Percentiles rank a stretch among this genome's conserved stretches.
These are phyloP conservation scores for Paecilomyces niveus DNA, from an alignment of 2,329 filamentous ascomycete species.

Conservation along the genomic window DNA sequence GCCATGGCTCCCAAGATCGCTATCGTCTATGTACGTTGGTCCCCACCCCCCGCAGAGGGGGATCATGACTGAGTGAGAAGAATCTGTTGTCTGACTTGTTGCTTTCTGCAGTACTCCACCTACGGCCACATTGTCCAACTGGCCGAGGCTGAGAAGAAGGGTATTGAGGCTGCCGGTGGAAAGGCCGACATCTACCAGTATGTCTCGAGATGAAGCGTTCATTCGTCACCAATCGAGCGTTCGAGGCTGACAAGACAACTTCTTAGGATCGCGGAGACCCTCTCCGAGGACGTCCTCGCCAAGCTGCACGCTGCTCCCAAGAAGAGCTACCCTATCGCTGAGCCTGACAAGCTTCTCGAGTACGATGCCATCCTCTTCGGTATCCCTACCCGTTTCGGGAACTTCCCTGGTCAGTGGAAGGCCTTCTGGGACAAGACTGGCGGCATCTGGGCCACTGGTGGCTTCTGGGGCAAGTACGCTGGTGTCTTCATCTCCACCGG, in stretches of 20 bases:
- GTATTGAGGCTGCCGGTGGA: constrained; percentile 82
- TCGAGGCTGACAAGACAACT: constrained; percentile 6
- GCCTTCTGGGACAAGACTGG: constrained; percentile 78
- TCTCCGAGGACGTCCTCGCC: constrained; percentile 68
- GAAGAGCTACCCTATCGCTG: constrained; percentile 57
- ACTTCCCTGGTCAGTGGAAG: constrained; percentile 97
- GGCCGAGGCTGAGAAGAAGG: constrained; percentile 83
- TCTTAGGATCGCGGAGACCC: constrained; percentile 71
- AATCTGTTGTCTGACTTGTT: background rate
- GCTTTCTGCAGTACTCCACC: constrained; percentile 70
- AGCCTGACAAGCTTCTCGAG: constrained; percentile 54
- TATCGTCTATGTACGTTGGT: constrained; percentile 70
- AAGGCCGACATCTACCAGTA: constrained; percentile 75
- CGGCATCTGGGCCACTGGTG: constrained; percentile 70
- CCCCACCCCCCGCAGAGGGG: constrained; percentile 12
- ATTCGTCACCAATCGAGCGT: background rate
- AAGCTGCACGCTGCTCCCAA: constrained; percentile 92
- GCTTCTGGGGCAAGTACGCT: constrained; percentile 79
- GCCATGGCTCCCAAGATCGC: constrained; percentile 86
- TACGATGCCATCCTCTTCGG: constrained; percentile 92
- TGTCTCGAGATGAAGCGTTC: constrained; percentile 15
- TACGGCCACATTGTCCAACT: constrained; percentile 83
- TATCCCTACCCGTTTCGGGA: constrained; percentile 92
- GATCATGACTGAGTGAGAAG: constrained; percentile 7
- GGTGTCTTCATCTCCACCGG: constrained; percentile 88